A percentile compares a stretch with the other conserved stretches of the same genome.
Evolutionary conservation across 371 early-diverging fungal species (phyloP).

Genomic region (Apophysomyces trapeziformis): DNA sequence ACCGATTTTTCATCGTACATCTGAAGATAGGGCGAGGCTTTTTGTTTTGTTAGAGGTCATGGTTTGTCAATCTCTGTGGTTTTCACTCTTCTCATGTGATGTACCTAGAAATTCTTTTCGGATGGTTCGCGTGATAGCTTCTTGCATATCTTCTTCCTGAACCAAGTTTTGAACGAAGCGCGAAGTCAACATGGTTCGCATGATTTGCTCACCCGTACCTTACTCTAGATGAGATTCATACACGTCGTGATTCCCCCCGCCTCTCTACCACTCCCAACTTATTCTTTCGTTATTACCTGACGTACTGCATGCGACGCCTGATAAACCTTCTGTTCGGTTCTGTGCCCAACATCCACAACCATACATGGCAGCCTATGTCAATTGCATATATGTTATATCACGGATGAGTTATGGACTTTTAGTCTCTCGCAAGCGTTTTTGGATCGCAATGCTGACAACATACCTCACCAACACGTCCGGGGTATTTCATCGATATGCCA

Average conservation of each 20-base stretch:
- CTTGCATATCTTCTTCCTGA: constrained; percentile 37
- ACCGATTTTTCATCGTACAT: constrained; percentile 49
- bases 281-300: constrained; percentile 43
- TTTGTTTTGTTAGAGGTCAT: too few relatives aligned
- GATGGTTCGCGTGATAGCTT: constrained; percentile 29
- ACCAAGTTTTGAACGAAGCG: constrained; percentile 46
- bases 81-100: neutral
- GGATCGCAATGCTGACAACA: neutral
- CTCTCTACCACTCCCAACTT: neutral
- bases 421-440: neutral
- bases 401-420: too few relatives aligned
- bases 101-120: constrained; percentile 39
- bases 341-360: constrained; percentile 80
- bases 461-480: constrained; percentile 89
- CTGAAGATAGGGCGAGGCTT: constrained; percentile 43
- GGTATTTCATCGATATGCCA: constrained; percentile 81
- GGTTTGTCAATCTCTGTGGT: constrained; percentile 9
- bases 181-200: constrained; percentile 68
- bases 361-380: constrained; percentile 68
- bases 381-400: neutral
- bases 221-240: too few relatives aligned
- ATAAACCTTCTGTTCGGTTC: constrained; percentile 20
- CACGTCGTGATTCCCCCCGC: neutral
- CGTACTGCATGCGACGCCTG: constrained; percentile 70
- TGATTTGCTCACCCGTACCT: constrained; percentile 87